A percentile compares a stretch with the other conserved stretches of the same genome.
Evolutionary conservation across 305 asterid genomes (phyloP).

Genomic region (Withania somnifera): DNA sequence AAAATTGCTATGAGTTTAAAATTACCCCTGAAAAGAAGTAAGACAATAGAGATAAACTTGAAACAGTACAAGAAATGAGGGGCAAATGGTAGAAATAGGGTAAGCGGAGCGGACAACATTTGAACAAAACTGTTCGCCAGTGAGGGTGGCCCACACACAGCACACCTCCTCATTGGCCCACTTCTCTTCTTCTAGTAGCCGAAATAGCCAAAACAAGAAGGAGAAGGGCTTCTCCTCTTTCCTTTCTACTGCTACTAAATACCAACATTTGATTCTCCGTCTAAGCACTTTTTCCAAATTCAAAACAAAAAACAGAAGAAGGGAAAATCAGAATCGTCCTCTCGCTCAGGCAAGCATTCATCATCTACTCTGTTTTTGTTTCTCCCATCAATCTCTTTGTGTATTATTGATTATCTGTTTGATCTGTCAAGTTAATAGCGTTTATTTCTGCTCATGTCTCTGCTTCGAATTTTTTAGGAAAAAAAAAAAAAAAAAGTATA

Average conservation of each 20-base stretch:
- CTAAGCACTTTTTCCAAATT: neutral
- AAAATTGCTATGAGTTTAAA: too few relatives aligned
- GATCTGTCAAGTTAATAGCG: neutral
- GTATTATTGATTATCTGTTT: neutral
- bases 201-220: neutral
- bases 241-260: neutral
- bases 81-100: neutral
- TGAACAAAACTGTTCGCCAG: neutral
- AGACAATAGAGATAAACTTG: neutral
- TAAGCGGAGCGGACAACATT: neutral
- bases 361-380: neutral
- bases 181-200: neutral
- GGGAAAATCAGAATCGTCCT: neutral
- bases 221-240: neutral
- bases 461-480: neutral
- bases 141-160: neutral
- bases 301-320: neutral
- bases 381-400: neutral
- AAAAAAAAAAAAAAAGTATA: neutral
- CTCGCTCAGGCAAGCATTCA: neutral
- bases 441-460: neutral
- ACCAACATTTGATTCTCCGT: neutral
- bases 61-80: neutral
- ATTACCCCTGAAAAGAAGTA: too few relatives aligned
- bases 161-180: neutral